Evolutionary conservation across 179 eudicot genomes (phyloP), one percentile per base, ranked within the genome.

Genomic region (Spinacia oleracea): DNA sequence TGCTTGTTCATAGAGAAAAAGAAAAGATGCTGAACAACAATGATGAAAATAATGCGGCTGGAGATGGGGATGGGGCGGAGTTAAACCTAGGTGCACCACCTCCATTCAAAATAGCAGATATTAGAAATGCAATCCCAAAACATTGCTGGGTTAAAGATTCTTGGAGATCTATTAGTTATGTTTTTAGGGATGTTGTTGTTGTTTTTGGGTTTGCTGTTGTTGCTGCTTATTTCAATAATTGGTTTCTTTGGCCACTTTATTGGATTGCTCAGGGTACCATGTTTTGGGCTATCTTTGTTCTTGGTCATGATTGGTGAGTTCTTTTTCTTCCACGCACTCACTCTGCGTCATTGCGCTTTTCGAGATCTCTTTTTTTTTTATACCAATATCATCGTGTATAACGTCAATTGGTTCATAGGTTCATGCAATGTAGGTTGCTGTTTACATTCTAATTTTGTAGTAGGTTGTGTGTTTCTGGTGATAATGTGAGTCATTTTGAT

Each of bases 211-310:
- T 93, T 77, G 98, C 98, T 51, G 89, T 87, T 42, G 91, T 72
- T 3, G 98, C 98, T 48, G 85, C 86, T 45, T 83, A 77, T 70
- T 73, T 91, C 53, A 93, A 93, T 83, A 88, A 77, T 59, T 90
- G 94, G 98, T 50, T 74, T 78, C 89, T 89, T 77, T 93, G 98
- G 98, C 98, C 97, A 73, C 88, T 93, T 75, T 93, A 93, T 81
- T 91, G 97, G 98, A 25, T 89, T 86, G 97, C 98, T 75, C 97
- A 93, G 51, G 87, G 93, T 46, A 91, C 94, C 34, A 93, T 93
- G 97, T 93, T 93, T 72, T 93, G 98, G 98, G 98, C 97, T 82
- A 86, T 93, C 70, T 93, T 93, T 88, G 97, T 91, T 85, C 94
- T 93, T 78, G 98, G 98, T 32, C 98, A 93, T 87, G 98, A 93